phyloP scores from a whole-genome alignment of 495 filamentous ascomycete genomes.

The Penicillium arizonense region DNA sequence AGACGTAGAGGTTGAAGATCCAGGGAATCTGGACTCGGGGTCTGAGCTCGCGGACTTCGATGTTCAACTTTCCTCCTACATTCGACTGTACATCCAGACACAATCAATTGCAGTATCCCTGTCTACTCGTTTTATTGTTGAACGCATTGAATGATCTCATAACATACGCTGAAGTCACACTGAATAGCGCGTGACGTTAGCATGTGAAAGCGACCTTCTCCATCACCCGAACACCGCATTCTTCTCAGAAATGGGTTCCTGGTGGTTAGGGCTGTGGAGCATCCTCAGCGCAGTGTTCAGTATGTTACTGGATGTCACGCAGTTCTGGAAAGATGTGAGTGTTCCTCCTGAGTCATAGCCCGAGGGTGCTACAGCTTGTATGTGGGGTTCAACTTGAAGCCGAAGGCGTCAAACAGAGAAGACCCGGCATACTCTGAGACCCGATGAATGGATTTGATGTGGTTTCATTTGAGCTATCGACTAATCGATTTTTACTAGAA shows the following conservation, averaged over 20 bases:
- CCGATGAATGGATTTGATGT: too few relatives aligned
- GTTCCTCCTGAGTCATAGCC: neutral
- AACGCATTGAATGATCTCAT: too few relatives aligned
- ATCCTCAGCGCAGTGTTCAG: slow-evolving; percentile 45
- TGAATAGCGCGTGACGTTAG: slow-evolving; percentile 22
- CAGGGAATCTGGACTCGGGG: neutral
- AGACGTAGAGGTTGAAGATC: neutral
- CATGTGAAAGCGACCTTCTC: slow-evolving; percentile 35
- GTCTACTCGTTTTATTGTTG: neutral
- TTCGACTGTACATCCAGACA: too few relatives aligned
- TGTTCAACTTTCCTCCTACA: neutral
- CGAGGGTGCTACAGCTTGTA: neutral
- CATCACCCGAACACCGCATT: slow-evolving; percentile 7
- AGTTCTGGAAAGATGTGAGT: slow-evolving; percentile 64
- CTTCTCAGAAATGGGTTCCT: slow-evolving; percentile 20
- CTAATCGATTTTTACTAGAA: slow-evolving; percentile 18
- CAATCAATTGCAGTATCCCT: neutral
- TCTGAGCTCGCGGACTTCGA: neutral
- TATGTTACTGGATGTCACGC: slow-evolving; percentile 59
- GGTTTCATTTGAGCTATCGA: neutral
- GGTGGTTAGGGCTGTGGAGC: slow-evolving; percentile 29
- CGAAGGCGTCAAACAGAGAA: neutral
- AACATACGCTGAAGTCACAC: neutral
- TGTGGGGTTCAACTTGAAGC: neutral
- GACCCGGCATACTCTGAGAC: neutral